These are phyloP conservation scores for Lachancea thermotolerans DNA, from an alignment of 805 yeast genomes.

Conservation along the genomic window DNA sequence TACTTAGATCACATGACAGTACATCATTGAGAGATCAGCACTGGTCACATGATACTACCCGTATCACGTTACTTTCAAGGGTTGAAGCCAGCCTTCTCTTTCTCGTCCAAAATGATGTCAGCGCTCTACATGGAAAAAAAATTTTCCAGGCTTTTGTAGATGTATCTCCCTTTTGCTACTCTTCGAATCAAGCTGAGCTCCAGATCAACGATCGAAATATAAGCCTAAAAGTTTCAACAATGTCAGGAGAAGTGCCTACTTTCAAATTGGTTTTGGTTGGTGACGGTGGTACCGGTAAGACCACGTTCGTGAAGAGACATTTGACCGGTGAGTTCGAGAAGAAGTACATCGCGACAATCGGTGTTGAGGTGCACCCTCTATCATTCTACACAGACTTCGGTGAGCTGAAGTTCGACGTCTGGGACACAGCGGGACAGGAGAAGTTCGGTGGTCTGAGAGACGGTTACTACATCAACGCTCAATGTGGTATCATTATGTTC, in stretches of 20 bases:
- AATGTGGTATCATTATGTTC: constrained; percentile 99
- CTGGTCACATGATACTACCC: too few species aligned
- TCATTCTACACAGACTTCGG: constrained; percentile 98
- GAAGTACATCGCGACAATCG: constrained; percentile 97
- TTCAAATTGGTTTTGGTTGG: constrained; percentile 98
- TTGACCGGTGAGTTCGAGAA: constrained; percentile 99
- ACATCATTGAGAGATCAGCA: too few species aligned
- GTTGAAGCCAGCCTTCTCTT: too few species aligned
- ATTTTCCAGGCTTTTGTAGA: too few species aligned
- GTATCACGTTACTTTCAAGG: too few species aligned
- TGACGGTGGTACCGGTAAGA: constrained; percentile 99
- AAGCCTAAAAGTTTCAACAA: constrained; percentile 17
- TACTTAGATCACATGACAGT: too few species aligned
- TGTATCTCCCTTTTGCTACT: constrained; percentile 1
- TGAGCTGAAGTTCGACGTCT: constrained; percentile 96
- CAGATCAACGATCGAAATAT: constrained; percentile 8
- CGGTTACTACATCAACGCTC: constrained; percentile 99
- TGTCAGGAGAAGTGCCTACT: constrained; percentile 86
- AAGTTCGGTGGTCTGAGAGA: constrained; percentile 99
- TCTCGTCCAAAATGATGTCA: too few species aligned
- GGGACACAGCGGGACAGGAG: constrained; percentile 99
- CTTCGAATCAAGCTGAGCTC: background rate
- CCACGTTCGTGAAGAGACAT: constrained; percentile 99
- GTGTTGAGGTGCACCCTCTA: constrained; percentile 99
- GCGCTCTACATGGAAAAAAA: too few species aligned